Evolutionary conservation across 129 eudicot genomes (phyloP), one percentile per base, ranked within the genome.

Genomic region (Lactuca sativa): DNA sequence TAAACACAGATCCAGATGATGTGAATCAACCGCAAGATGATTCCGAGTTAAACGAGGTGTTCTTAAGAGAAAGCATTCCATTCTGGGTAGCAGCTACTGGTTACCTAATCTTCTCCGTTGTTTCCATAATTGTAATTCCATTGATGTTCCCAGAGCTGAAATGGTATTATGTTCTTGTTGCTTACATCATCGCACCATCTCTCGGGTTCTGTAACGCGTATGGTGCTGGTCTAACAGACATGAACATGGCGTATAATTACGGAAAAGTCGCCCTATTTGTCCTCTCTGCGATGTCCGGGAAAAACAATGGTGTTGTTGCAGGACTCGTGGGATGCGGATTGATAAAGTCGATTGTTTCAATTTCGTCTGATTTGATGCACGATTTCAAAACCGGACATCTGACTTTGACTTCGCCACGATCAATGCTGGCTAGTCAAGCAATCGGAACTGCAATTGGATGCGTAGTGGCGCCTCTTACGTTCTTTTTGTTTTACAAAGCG

Each of bases 221-320:
- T 41, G 97, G 97, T 9, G 90, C 96, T 36, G 97, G 97, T 53
- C 81, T 91, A 69, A 91, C 97, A 1, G 97, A 91, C 82, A 86
- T 88, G 95, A 91, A 91, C 86, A 91, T 91, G 97, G 88, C 96
- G 9, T 91, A 88, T 31, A 91, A 88, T 16, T 91, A 91, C 38
- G 97, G 96, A 25, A 91, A 91, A 70, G 96, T 88, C 15, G 96
- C 95, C 0, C 93, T 91, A 17, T 91, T 91, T 65, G 86, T 88
- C n/a, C 86, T 88, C 7, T 83, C 97, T 1, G 85, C 96, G 2
- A 51, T 88, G 49, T 41, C 91, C 0, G 90, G 91, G 34, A 78
- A 60, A 41, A 77, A 88, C 6, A 70, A 83, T 12, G 97, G 97
- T 30, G 86, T 91, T 8, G 83, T 91, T 6, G 96, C 97, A 2